phyloP scores from a whole-genome alignment of 352 stramenopile genomes.

The Aphanomyces invadans region DNA sequence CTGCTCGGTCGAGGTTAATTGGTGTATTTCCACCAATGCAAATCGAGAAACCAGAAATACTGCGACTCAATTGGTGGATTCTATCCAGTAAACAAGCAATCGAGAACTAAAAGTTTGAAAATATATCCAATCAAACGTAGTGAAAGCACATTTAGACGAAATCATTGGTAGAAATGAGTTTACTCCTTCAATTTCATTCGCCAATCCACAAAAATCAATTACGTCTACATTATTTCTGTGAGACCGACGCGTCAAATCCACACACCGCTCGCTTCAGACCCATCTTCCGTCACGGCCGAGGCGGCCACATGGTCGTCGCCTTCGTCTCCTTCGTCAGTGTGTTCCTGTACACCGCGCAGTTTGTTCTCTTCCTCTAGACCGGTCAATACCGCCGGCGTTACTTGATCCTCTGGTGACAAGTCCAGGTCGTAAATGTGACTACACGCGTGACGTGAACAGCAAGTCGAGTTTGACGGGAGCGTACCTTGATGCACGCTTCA shows the following conservation, averaged over 20 bases:
- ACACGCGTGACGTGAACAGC: background rate
- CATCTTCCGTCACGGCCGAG: background rate
- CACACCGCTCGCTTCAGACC: slow-evolving; percentile 16
- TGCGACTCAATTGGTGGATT: background rate
- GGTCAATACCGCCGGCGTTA: background rate
- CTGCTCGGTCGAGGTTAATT: background rate
- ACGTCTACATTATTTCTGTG: too few relatives aligned
- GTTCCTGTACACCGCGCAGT: background rate
- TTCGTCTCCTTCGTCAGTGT: slow-evolving; percentile 8
- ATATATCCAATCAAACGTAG: too few relatives aligned
- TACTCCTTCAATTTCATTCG: too few relatives aligned
- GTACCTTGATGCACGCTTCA: slow-evolving; percentile 9
- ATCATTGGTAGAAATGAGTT: too few relatives aligned
- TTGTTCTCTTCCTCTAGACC: background rate
- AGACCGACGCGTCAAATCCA: slow-evolving; percentile 10
- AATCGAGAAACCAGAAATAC: background rate
- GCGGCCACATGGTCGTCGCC: background rate
- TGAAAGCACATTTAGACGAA: too few relatives aligned
- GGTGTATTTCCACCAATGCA: background rate
- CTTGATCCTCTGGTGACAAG: slow-evolving; percentile 4
- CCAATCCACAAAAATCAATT: too few relatives aligned
- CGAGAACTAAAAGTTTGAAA: too few relatives aligned
- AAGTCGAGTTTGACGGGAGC: background rate
- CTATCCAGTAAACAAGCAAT: too few relatives aligned
- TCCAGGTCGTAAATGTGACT: slow-evolving; percentile 24